Evolutionary conservation across 345 rosid genomes (phyloP).

Genomic region (Eucalyptus lansdowneana): DNA sequence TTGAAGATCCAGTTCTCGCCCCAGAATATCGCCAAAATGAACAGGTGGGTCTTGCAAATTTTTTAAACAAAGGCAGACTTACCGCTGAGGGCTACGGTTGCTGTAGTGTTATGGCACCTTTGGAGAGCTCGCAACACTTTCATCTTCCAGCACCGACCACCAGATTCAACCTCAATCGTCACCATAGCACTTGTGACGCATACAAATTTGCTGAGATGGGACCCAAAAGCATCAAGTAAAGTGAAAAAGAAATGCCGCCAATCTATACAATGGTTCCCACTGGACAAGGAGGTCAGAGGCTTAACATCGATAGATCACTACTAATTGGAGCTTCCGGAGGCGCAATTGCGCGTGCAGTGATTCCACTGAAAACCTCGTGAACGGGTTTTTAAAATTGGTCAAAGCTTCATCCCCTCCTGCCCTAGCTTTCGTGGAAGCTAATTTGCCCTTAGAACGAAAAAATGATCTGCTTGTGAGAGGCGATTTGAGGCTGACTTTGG

Average conservation of each 20-base stretch:
- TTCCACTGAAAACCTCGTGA: background rate
- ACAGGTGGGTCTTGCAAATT: background rate
- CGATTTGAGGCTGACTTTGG: background rate
- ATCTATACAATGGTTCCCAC: background rate
- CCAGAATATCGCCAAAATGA: background rate
- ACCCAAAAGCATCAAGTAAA: background rate
- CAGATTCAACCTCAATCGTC: background rate
- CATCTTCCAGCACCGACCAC: background rate
- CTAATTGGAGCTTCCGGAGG: background rate
- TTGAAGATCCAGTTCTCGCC: background rate
- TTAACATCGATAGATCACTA: background rate
- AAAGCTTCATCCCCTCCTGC: background rate
- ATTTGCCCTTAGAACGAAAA: background rate
- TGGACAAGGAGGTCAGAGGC: background rate
- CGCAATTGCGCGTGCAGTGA: background rate
- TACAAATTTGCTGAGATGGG: background rate
- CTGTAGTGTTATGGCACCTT: background rate
- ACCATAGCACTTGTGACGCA: background rate
- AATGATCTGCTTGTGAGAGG: background rate
- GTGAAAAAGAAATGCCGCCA: background rate
- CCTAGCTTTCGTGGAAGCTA: background rate
- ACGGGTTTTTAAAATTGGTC: background rate
- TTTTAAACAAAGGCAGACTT: background rate
- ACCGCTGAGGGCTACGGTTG: background rate
- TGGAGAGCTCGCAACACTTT: background rate